Base-by-base conservation (phyloP, 106 monocot genomes). In the Dendrobium catenatum region DNA sequence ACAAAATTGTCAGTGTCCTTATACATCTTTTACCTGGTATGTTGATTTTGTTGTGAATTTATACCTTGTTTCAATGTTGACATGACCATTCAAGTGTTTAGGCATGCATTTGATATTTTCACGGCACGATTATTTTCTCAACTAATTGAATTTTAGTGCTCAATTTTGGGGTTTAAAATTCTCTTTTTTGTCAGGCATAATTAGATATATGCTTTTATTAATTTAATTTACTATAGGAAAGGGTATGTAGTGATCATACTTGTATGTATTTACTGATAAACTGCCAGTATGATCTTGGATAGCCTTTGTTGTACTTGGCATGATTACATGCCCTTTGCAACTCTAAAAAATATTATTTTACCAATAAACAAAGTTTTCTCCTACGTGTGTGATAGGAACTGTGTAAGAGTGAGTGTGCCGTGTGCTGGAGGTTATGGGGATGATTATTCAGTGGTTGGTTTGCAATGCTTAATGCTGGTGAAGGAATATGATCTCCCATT, bases 1-100 rank as follows among this genome's bases (percentile, higher is more conserved):
- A 99, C 86, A 99, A 99, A 78, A 90, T 93, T 87, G 93, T 99
- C 73, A 99, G 99, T 86, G 99, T 99, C 47, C 83, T 99, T 48
- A 95, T 99, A 76, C 99, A 99, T 87, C 95, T 99, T 75, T 87
- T 99, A 80, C 99, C 99, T 77, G 99, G 99, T 99, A 68, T 89
- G 92, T 66, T 44, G 6, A 70, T 33, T 19, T 76, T 76, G 48
- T 27, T 26, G 5, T 49, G 22, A 19, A 44, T 51, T 51, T 51
- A 3, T 73, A 17, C 16, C 41, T 4, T 73, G 5, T 37, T 18
- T 73, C 73, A 73, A 73, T 74, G 19, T 43, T 44, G 19, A 74
- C 11, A 27, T 37, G 8, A 72, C 15, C 29, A 37, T 72, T 72
- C 40, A 72, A 16, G 15, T 72, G 15, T 72, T 33, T 20, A 22